These are phyloP conservation scores for Capsicum pubescens DNA, from an alignment of 257 asterid genomes.

Conservation along the genomic window DNA sequence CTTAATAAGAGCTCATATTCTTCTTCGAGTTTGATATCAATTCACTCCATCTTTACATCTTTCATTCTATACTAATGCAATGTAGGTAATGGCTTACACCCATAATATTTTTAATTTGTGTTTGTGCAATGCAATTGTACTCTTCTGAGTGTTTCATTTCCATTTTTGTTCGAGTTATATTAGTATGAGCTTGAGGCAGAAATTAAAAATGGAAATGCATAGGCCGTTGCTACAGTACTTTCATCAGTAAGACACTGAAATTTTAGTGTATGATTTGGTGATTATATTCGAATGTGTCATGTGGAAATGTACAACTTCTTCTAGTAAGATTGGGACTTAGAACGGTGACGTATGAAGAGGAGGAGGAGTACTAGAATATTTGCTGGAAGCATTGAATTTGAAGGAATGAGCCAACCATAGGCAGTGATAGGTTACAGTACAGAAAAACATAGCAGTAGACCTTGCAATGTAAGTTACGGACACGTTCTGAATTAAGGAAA, in stretches of 20 bases:
- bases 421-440: constrained; percentile 10
- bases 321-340: background rate
- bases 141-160: background rate
- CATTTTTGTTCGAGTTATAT: background rate
- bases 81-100: too few species aligned
- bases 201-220: too few species aligned
- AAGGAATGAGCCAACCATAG: background rate
- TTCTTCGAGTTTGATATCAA: too few species aligned
- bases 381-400: background rate
- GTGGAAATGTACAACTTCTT: background rate
- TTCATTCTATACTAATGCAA: too few species aligned
- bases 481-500: constrained; percentile 43
- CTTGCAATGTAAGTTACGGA: constrained; percentile 61
- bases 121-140: background rate
- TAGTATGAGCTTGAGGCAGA: background rate
- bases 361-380: constrained; percentile 4
- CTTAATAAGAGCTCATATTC: too few species aligned
- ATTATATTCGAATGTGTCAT: background rate
- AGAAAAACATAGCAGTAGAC: constrained; percentile 27
- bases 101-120: background rate
- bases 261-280: too few species aligned
- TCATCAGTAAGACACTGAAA: too few species aligned
- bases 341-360: background rate
- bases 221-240: too few species aligned
- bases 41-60: background rate